Base-by-base conservation (phyloP, 2,329 filamentous ascomycete genomes). In the Alternaria postmessia region DNA sequence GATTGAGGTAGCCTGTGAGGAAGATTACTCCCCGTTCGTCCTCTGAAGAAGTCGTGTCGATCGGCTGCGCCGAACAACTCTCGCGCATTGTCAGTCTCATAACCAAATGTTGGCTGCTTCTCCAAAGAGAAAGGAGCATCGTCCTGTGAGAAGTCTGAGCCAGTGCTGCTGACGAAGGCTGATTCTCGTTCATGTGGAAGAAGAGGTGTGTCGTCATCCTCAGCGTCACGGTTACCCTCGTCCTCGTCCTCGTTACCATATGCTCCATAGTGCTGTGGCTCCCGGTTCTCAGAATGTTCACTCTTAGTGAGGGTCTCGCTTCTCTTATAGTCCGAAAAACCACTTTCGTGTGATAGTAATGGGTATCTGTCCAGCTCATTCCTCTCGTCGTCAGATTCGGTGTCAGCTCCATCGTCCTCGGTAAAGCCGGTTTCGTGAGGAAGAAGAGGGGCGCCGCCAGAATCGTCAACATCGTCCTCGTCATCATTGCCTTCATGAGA, bases 321-420 rank as follows among this genome's bases (percentile, higher is more conserved):
- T 54, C 36, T 46, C 49, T 55, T 62, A 44, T 60, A 56, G 32
- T 59, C 54, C 49, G 72, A 48, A 56, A 64, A 62, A 5, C 61
- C 62, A 54, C 74, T 74, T 62, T 81, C 79, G 39, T 81, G 78
- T 22, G 73, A 70, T 43, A 81, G 65, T 1, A 80, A 69, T 20
- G 78, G 79, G 20, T 69, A 65, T 8, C 67, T 58, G 26, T 73
- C 69, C 16, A 69, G 64, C 22, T 75, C 71, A 38, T 73, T 53
- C 30, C 71, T 47, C 22, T 30, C 68, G 9, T 67, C 59, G 3
- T 67, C 65, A 30, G 52, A 51, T 22, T 69, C 55, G 48, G 61
- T 58, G 12, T 48, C 42, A 18, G 51, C 28, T 3, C 48, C 42
- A 41, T 49, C 43, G 30, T 60, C 53, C 11, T 60, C 59, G n/a